Conservation (phyloP, 345 rosid species). For the Dipteronia dyeriana region DNA sequence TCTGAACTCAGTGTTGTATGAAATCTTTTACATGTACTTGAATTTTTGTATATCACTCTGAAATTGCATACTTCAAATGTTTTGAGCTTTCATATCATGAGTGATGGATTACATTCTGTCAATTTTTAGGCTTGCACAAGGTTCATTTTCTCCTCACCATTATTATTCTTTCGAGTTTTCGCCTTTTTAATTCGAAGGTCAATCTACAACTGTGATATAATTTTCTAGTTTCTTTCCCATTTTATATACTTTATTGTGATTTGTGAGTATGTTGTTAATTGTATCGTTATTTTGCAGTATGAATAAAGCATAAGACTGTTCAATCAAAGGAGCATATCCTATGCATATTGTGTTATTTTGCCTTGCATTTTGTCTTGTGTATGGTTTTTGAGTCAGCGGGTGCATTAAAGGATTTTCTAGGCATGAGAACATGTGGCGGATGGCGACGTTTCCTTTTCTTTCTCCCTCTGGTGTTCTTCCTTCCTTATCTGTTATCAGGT, state of each 20-base stretch:
- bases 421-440: slow-evolving; percentile 56
- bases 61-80: no score
- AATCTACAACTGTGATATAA: background rate
- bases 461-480: slow-evolving; percentile 57
- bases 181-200: background rate
- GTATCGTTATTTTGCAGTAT: background rate
- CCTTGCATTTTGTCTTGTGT: background rate
- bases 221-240: background rate
- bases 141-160: background rate
- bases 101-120: background rate
- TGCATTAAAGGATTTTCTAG: slow-evolving; percentile 15
- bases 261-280: background rate
- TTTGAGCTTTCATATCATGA: background rate
- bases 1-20: background rate
- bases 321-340: background rate
- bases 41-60: background rate
- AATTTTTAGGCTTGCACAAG: background rate
- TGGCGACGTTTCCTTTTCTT: slow-evolving; percentile 67
- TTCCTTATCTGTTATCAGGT: slow-evolving; percentile 64
- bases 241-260: background rate
- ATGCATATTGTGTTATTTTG: background rate
- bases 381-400: background rate
- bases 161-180: background rate
- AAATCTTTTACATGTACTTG: background rate
- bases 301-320: background rate